phyloP scores from a whole-genome alignment of 805 yeast species.

The Monosporozyma unispora region DNA sequence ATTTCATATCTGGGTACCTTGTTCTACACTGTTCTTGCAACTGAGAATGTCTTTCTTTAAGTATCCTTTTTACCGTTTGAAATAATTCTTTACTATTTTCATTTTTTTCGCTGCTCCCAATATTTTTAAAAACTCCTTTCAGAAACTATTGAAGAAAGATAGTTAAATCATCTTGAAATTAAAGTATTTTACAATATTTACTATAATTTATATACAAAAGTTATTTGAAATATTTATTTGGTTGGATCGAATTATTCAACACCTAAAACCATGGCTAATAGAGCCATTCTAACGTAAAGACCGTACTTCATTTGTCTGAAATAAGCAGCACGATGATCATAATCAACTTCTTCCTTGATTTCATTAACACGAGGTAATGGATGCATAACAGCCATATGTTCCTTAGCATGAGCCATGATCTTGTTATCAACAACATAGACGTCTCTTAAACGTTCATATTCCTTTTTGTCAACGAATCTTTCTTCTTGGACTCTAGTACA shows the following conservation, averaged over 20 bases:
- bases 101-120: neutral
- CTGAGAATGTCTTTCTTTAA: neutral
- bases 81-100: neutral
- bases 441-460: slow-evolving; percentile 84
- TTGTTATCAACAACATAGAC: slow-evolving; percentile 87
- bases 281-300: slow-evolving; percentile 95
- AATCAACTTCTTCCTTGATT: slow-evolving; percentile 96
- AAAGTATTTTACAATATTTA: neutral
- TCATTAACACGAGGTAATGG: slow-evolving; percentile 97
- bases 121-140: neutral
- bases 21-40: neutral
- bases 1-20: neutral
- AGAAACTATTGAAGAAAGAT: neutral
- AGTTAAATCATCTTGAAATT: neutral
- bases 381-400: slow-evolving; percentile 98
- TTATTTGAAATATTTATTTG: neutral
- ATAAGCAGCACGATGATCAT: slow-evolving; percentile 98
- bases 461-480: slow-evolving; percentile 67
- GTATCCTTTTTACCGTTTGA: neutral
- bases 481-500: slow-evolving; percentile 98
- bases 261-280: slow-evolving; percentile 96
- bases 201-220: neutral
- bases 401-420: slow-evolving; percentile 85
- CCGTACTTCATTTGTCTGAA: slow-evolving; percentile 99
- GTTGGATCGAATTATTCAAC: slow-evolving; percentile 54